Evolutionary conservation across 2,329 filamentous ascomycete genomes (phyloP).

Genomic region (Meredithiella fracta): DNA sequence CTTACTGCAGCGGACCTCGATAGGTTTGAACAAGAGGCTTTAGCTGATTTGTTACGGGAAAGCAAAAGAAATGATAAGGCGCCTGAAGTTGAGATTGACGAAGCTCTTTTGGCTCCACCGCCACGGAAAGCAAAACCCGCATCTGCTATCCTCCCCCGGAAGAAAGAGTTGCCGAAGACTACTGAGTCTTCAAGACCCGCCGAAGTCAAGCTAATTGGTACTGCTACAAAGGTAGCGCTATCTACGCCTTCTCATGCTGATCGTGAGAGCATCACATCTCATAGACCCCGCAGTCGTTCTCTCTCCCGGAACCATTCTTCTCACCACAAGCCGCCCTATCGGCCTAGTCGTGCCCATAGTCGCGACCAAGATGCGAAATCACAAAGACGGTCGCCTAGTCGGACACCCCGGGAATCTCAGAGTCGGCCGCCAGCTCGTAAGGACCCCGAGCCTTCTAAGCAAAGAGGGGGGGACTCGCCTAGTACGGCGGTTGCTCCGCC

Average conservation of each 20-base stretch:
- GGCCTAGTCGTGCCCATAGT: not conserved
- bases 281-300: not conserved
- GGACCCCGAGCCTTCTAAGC: conserved; percentile 18
- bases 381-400: conserved; percentile 19
- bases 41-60: conserved; percentile 42
- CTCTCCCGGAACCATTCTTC: not conserved
- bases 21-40: conserved; percentile 39
- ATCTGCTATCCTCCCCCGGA: conserved; percentile 43
- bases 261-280: not conserved
- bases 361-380: not conserved
- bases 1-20: conserved; percentile 42
- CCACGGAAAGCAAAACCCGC: conserved; percentile 35
- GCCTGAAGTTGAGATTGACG: conserved; percentile 40
- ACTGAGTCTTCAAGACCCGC: conserved; percentile 23
- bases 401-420: conserved; percentile 18
- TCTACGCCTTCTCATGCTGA: not conserved
- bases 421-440: conserved; percentile 19
- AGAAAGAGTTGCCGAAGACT: conserved; percentile 20
- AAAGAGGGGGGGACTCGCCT: conserved; percentile 28
- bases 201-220: conserved; percentile 20
- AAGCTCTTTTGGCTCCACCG: conserved; percentile 34
- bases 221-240: conserved; percentile 1
- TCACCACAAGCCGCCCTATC: not conserved
- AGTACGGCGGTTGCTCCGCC: conserved; percentile 23
- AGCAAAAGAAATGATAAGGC: conserved; percentile 35